Percentiles rank a stretch among this genome's conserved stretches.
phyloP scores from a whole-genome alignment of 805 yeast genomes.

The Kodamaea kakaduensis region DNA sequence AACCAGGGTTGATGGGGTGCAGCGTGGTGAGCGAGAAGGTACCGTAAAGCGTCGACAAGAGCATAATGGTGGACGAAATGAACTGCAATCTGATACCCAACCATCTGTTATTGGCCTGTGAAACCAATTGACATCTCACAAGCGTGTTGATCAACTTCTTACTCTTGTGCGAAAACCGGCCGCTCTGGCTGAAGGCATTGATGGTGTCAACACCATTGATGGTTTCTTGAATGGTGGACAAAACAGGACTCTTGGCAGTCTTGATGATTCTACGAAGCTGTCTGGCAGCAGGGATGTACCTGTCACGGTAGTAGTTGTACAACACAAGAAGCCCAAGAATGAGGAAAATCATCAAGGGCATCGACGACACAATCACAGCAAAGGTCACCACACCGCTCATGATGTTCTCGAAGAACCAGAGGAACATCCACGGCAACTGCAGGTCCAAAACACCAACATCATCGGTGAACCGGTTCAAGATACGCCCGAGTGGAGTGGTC shows the following conservation, averaged over 20 bases:
- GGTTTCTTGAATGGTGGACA: slow-evolving; percentile 79
- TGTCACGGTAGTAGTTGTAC: slow-evolving; percentile 67
- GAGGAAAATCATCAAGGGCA: slow-evolving; percentile 53
- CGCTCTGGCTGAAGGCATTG: slow-evolving; percentile 66
- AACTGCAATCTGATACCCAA: slow-evolving; percentile 56
- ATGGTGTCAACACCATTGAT: slow-evolving; percentile 74
- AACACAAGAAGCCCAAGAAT: slow-evolving; percentile 47
- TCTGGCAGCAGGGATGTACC: slow-evolving; percentile 66
- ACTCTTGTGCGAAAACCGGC: slow-evolving; percentile 58
- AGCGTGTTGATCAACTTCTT: slow-evolving; percentile 48
- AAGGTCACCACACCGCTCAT: slow-evolving; percentile 48
- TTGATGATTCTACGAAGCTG: slow-evolving; percentile 74
- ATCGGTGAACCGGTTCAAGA: slow-evolving; percentile 60
- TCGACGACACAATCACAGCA: slow-evolving; percentile 46
- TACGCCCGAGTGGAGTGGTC: slow-evolving; percentile 64
- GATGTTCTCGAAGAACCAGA: slow-evolving; percentile 42
- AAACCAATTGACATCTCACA: slow-evolving; percentile 25
- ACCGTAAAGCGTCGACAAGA: slow-evolving; percentile 48
- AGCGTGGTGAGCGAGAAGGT: slow-evolving; percentile 34
- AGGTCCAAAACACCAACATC: slow-evolving; percentile 58
- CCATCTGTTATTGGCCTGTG: slow-evolving; percentile 61
- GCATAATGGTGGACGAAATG: slow-evolving; percentile 54
- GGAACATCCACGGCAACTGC: slow-evolving; percentile 51
- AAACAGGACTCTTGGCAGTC: slow-evolving; percentile 69
- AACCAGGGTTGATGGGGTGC: slow-evolving; percentile 50